Evolutionary conservation across 768 basidiomycete species (phyloP).

Genomic region (Russula brevipes): DNA sequence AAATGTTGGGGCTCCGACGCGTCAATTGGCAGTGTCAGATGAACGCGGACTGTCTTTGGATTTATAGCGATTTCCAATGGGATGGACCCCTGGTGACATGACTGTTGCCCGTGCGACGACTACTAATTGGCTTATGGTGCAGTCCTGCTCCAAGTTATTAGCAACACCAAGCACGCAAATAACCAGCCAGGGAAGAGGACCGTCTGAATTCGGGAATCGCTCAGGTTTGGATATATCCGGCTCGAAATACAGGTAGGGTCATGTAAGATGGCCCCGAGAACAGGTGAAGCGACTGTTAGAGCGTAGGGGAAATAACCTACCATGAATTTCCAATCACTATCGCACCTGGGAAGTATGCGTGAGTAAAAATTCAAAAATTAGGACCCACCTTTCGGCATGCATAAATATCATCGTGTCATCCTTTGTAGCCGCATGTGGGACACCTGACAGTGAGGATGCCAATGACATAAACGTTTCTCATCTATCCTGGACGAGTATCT

Average conservation of each 20-base stretch:
- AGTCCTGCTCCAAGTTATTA: too few species aligned
- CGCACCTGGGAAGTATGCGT: background rate
- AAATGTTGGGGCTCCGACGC: too few species aligned
- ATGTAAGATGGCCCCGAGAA: slow-evolving; percentile 1
- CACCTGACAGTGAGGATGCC: background rate
- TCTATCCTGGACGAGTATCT: background rate
- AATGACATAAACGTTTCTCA: background rate
- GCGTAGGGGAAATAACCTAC: background rate
- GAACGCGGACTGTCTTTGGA: too few species aligned
- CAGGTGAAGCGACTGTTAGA: background rate
- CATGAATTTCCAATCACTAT: slow-evolving; percentile 3
- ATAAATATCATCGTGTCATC: background rate
- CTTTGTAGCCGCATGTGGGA: background rate
- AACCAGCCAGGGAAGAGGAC: too few species aligned
- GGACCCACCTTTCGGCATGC: background rate
- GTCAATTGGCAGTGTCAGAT: too few species aligned
- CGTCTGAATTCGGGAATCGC: background rate
- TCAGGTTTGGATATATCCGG: background rate
- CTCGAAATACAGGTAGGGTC: background rate
- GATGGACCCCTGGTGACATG: too few species aligned
- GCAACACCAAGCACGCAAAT: too few species aligned
- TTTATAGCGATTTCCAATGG: too few species aligned
- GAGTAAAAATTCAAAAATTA: background rate
- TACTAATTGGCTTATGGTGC: too few species aligned
- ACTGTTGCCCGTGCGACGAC: too few species aligned